phyloP scores from a whole-genome alignment of 805 yeast genomes.

The Saccharomyces kudriavzevii region DNA sequence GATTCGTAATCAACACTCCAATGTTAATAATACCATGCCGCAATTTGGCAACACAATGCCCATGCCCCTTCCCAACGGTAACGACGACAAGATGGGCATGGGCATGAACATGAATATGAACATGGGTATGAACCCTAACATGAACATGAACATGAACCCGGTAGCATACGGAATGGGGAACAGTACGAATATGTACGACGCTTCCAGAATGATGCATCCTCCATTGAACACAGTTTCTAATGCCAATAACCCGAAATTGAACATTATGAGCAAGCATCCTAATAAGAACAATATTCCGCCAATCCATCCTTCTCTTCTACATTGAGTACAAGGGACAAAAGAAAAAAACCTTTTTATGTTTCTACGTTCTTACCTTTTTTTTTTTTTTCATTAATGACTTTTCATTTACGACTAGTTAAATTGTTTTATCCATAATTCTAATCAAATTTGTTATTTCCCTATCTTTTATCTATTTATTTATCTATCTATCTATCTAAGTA shows the following conservation, averaged over 20 bases:
- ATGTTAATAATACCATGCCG: background rate
- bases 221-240: background rate
- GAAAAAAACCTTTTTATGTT: background rate
- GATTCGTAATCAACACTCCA: background rate
- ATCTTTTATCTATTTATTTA: background rate
- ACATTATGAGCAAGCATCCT: background rate
- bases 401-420: background rate
- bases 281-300: slow-evolving; percentile 10
- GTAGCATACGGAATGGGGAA: slow-evolving; percentile 3
- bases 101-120: background rate
- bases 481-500: background rate
- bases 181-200: slow-evolving; percentile 3
- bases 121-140: background rate
- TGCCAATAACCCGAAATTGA: background rate
- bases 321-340: background rate
- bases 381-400: background rate
- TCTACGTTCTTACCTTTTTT: background rate
- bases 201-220: background rate
- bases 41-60: background rate
- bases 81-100: background rate
- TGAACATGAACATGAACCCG: slow-evolving; percentile 2
- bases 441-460: background rate
- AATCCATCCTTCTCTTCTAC: slow-evolving; percentile 16
- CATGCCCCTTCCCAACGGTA: background rate
- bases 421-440: background rate